phyloP scores from a whole-genome alignment of 1,284 basidiomycete species.

The Trichosporon sp. region DNA sequence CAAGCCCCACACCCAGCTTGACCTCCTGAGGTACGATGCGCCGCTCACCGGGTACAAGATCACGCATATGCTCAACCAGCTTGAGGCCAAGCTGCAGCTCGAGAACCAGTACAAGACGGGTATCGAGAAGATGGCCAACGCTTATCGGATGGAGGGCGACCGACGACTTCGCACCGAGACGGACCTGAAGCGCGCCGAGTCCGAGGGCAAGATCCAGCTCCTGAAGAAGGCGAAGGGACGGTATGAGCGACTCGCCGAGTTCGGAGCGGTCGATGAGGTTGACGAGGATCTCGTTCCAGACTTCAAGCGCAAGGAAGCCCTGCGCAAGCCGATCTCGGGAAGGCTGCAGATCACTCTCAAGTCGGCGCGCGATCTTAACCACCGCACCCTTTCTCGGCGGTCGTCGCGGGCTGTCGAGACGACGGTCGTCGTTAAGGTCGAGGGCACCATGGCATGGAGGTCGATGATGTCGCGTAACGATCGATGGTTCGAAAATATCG shows the following conservation, averaged over 20 bases:
- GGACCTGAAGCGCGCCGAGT: conserved; percentile 88
- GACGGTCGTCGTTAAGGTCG: conserved; percentile 88
- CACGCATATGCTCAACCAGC: conserved; percentile 94
- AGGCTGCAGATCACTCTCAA: conserved; percentile 85
- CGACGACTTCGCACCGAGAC: conserved; percentile 88
- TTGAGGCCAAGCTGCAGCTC: conserved; percentile 98
- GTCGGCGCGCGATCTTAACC: conserved; percentile 89
- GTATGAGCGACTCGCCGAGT: conserved; percentile 92
- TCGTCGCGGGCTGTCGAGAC: conserved; percentile 79
- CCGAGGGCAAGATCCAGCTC: conserved; percentile 92
- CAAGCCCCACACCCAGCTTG: conserved; percentile 50
- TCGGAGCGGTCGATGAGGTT: conserved; percentile 77
- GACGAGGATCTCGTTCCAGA: conserved; percentile 65
- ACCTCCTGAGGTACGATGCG: conserved; percentile 96
- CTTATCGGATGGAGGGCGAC: conserved; percentile 93
- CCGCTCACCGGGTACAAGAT: conserved; percentile 96
- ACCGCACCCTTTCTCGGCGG: conserved; percentile 73
- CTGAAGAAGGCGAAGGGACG: conserved; percentile 86
- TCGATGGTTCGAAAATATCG: conserved; percentile 96
- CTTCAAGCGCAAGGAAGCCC: conserved; percentile 82
- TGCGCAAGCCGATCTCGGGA: conserved; percentile 89
- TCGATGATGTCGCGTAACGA: conserved; percentile 92
- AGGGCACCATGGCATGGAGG: conserved; percentile 86
- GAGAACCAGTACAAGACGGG: conserved; percentile 98
- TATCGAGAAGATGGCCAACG: conserved; percentile 96